phyloP scores from a whole-genome alignment of 2,329 filamentous ascomycete genomes.

The Herpomyces periplanetae region DNA sequence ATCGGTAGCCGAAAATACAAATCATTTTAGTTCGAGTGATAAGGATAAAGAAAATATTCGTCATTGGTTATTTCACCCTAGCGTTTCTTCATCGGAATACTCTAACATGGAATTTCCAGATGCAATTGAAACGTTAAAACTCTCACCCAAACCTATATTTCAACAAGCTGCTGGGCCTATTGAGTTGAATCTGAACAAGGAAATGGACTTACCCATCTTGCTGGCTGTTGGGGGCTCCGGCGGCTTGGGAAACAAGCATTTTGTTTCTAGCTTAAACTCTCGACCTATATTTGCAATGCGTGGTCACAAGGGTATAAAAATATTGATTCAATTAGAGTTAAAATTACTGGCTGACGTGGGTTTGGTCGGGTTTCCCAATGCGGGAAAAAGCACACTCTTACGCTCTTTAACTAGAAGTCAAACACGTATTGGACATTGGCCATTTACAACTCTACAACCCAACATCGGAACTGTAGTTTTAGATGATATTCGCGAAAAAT shows the following conservation, averaged over 20 bases:
- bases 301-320: slow-evolving; percentile 34
- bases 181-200: slow-evolving; percentile 17
- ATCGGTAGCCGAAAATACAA: slow-evolving; percentile 29
- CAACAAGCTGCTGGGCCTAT: slow-evolving; percentile 15
- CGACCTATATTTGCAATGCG: slow-evolving; percentile 59
- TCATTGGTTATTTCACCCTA: slow-evolving; percentile 60
- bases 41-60: slow-evolving; percentile 5
- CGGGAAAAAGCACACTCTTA: slow-evolving; percentile 70
- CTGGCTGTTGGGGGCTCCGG: slow-evolving; percentile 59
- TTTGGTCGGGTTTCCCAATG: slow-evolving; percentile 72
- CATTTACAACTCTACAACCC: slow-evolving; percentile 73
- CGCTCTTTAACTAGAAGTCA: slow-evolving; percentile 57
- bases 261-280: slow-evolving; percentile 29
- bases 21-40: too few species aligned
- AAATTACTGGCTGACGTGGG: slow-evolving; percentile 85
- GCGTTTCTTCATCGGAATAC: slow-evolving; percentile 25
- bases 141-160: too few species aligned
- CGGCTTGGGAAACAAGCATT: slow-evolving; percentile 72
- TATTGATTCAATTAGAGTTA: slow-evolving; percentile 54
- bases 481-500: slow-evolving; percentile 17
- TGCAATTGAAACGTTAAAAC: too few species aligned
- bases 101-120: too few species aligned
- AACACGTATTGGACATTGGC: slow-evolving; percentile 67
- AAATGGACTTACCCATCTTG: slow-evolving; percentile 45
- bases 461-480: slow-evolving; percentile 86